phyloP scores from a whole-genome alignment of 805 yeast genomes.

The Cyberlindnera xylosilytica region DNA sequence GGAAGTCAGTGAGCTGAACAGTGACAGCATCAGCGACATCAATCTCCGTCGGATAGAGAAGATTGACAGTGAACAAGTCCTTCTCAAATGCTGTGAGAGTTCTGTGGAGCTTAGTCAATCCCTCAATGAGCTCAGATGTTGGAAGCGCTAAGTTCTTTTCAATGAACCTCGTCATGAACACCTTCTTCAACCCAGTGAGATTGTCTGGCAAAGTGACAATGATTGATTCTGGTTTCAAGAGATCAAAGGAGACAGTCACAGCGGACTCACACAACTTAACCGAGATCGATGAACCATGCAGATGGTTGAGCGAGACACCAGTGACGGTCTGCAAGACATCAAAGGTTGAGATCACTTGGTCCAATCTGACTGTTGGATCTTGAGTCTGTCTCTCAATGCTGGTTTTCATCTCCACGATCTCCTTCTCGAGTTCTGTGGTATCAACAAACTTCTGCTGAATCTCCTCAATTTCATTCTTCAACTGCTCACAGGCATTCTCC shows the following conservation, averaged over 20 bases:
- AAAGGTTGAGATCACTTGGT: conserved; percentile 7
- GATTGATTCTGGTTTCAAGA: conserved; percentile 4
- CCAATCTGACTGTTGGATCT: conserved; percentile 20
- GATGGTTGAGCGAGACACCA: conserved; percentile 14
- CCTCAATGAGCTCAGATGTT: conserved; percentile 5
- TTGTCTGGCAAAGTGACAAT: conserved; percentile 7
- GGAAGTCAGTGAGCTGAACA: conserved; percentile 19
- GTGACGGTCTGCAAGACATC: conserved; percentile 14
- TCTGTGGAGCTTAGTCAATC: conserved; percentile 4
- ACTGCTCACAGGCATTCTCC: background rate
- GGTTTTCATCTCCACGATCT: conserved; percentile 12
- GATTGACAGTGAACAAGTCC: conserved; percentile 20
- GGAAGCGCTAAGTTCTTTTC: background rate
- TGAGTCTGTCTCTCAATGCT: conserved; percentile 20
- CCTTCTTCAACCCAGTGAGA: conserved; percentile 9
- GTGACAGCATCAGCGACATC: conserved; percentile 6
- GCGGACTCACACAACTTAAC: conserved; percentile 8
- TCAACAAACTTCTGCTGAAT: conserved; percentile 12
- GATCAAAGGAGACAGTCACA: conserved; percentile 12
- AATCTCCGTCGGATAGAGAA: conserved; percentile 14
- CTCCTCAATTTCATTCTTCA: conserved; percentile 13
- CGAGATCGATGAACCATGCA: conserved; percentile 10
- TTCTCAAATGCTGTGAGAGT: conserved; percentile 10
- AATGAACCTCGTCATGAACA: conserved; percentile 12
- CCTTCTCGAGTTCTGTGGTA: conserved; percentile 19